Conservation (phyloP, 176 grass and related monocot genomes). For the Dendrocalamus sinicus region DNA sequence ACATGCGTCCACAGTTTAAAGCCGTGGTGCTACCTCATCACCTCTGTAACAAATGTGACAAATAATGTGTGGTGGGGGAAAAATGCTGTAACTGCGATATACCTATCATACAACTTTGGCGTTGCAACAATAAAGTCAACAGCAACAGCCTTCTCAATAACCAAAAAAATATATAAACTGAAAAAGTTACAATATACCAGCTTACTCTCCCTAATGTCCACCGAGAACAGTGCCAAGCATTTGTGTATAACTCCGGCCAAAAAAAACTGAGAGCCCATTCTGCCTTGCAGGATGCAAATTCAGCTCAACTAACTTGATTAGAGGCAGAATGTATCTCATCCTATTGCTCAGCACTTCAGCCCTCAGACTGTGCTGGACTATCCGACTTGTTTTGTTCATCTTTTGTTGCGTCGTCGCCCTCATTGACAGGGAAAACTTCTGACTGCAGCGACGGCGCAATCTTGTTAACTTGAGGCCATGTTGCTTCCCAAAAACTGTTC, state of each 20-base stretch:
- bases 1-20: slow-evolving; percentile 28
- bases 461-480: slow-evolving; percentile 79
- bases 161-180: slow-evolving; percentile 47
- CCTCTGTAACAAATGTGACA: slow-evolving; percentile 25
- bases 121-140: slow-evolving; percentile 46
- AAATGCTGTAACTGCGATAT: slow-evolving; percentile 42
- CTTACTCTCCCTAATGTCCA: slow-evolving; percentile 37
- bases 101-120: slow-evolving; percentile 59
- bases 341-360: slow-evolving; percentile 40
- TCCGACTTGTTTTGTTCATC: slow-evolving; percentile 42
- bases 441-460: slow-evolving; percentile 62
- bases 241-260: slow-evolving; percentile 28
- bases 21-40: slow-evolving; percentile 26
- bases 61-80: not conserved
- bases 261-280: slow-evolving; percentile 13
- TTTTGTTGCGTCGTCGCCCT: slow-evolving; percentile 32
- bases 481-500: slow-evolving; percentile 83
- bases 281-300: slow-evolving; percentile 4
- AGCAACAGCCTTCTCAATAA: slow-evolving; percentile 43
- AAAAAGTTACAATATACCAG: slow-evolving; percentile 49
- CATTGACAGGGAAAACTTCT: slow-evolving; percentile 70
- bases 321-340: slow-evolving; percentile 2
- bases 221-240: slow-evolving; percentile 32
- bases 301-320: slow-evolving; percentile 24
- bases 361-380: slow-evolving; percentile 37